Evolutionary conservation across 1,139 yeast species (phyloP).

Genomic region (Zygosaccharomyces sapae): DNA sequence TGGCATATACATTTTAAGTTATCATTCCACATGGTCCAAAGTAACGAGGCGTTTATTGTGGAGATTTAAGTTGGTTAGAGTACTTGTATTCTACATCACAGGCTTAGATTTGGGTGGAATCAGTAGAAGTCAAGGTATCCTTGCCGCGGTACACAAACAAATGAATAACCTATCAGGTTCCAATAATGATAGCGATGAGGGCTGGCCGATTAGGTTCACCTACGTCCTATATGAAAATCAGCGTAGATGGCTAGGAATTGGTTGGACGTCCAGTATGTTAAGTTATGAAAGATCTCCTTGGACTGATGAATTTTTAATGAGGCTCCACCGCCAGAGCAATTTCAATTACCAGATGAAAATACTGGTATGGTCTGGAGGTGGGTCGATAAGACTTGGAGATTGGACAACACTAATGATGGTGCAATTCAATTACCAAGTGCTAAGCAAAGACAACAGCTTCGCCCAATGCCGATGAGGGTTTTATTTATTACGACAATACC

Average conservation of each 20-base stretch:
- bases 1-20: slow-evolving; percentile 67
- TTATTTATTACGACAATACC: slow-evolving; percentile 81
- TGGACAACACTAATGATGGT: slow-evolving; percentile 86
- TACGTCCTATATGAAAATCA: slow-evolving; percentile 95
- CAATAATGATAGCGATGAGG: slow-evolving; percentile 40
- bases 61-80: slow-evolving; percentile 70
- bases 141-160: slow-evolving; percentile 36
- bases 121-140: slow-evolving; percentile 34
- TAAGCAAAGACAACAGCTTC: slow-evolving; percentile 68
- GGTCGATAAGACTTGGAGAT: slow-evolving; percentile 89
- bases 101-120: slow-evolving; percentile 77
- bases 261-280: slow-evolving; percentile 90
- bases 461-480: slow-evolving; percentile 80
- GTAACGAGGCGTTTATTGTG: slow-evolving; percentile 78
- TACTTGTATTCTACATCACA: slow-evolving; percentile 72
- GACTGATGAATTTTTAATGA: slow-evolving; percentile 96
- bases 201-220: slow-evolving; percentile 75
- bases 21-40: slow-evolving; percentile 80
- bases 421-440: slow-evolving; percentile 66
- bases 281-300: slow-evolving; percentile 93
- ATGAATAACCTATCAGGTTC: slow-evolving; percentile 26
- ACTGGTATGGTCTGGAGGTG: slow-evolving; percentile 84
- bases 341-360: slow-evolving; percentile 70
- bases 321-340: slow-evolving; percentile 68
- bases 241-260: slow-evolving; percentile 95